Conservation (phyloP, 768 basidiomycete species). For the Leucocoprinus sp. region DNA sequence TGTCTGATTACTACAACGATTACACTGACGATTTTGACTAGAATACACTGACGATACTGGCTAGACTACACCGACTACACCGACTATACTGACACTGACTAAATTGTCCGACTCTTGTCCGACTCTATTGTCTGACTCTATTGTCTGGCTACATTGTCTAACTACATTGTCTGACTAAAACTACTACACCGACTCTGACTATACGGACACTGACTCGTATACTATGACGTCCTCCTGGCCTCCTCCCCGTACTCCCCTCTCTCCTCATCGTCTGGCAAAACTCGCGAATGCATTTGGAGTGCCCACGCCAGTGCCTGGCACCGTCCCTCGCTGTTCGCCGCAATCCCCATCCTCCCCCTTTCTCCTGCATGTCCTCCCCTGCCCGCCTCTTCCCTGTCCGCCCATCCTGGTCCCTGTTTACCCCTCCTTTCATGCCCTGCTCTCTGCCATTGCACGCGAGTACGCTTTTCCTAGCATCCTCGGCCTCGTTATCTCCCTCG, state of each 20-base stretch:
- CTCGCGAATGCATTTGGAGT: constrained; percentile 84
- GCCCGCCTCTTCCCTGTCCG: constrained; percentile 61
- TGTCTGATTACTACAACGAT: too few species aligned
- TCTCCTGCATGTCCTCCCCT: constrained; percentile 80
- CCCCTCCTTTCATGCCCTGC: constrained; percentile 73
- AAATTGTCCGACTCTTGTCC: too few species aligned
- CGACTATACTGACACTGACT: too few species aligned
- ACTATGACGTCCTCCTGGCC: constrained; percentile 41
- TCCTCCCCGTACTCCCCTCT: constrained; percentile 61
- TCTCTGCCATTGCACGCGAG: constrained; percentile 85
- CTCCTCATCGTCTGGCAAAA: constrained; percentile 72
- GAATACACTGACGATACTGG: too few species aligned
- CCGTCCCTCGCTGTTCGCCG: constrained; percentile 26
- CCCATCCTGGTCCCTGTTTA: constrained; percentile 78
- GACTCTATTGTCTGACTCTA: too few species aligned
- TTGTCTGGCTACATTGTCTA: too few species aligned
- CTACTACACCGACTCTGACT: too few species aligned
- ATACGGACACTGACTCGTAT: constrained; percentile 21
- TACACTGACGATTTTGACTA: too few species aligned
- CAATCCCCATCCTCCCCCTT: constrained; percentile 31
- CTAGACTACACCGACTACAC: too few species aligned
- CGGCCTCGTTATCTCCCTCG: constrained; percentile 79
- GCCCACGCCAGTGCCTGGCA: constrained; percentile 58
- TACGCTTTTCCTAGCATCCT: constrained; percentile 84
- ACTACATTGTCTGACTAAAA: too few species aligned